phyloP scores from a whole-genome alignment of 768 basidiomycete species.

The Trametes villosa region DNA sequence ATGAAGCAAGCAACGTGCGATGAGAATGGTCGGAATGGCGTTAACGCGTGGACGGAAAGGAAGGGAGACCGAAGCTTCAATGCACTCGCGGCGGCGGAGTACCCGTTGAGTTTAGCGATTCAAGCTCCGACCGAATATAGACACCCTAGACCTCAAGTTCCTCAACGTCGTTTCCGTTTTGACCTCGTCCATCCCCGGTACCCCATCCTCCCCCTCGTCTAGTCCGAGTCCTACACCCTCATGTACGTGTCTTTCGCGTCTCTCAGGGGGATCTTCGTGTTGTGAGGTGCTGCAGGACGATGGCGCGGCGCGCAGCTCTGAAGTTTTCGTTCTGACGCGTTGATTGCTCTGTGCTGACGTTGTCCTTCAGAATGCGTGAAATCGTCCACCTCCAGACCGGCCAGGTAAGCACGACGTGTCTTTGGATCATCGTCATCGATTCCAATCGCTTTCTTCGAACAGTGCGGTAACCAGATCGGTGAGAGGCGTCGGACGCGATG shows the following conservation, averaged over 20 bases:
- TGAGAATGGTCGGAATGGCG: not conserved
- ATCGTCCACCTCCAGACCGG: slow-evolving; percentile 99
- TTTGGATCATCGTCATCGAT: not conserved
- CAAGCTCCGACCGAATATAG: slow-evolving; percentile 26
- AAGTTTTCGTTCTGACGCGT: slow-evolving; percentile 19
- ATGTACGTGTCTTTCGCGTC: slow-evolving; percentile 33
- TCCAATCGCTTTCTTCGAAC: slow-evolving; percentile 34
- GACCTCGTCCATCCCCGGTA: slow-evolving; percentile 32
- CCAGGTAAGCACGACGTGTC: slow-evolving; percentile 62
- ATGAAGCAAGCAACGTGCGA: not conserved
- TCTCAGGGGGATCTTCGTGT: not conserved
- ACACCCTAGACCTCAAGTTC: slow-evolving; percentile 28
- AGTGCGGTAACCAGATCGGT: slow-evolving; percentile 99
- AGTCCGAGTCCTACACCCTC: slow-evolving; percentile 29
- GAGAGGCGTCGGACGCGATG: slow-evolving; percentile 37
- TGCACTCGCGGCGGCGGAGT: slow-evolving; percentile 16
- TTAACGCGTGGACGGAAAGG: slow-evolving; percentile 3
- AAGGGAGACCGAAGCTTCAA: slow-evolving; percentile 6
- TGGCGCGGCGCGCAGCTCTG: not conserved
- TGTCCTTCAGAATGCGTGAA: slow-evolving; percentile 85
- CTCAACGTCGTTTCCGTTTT: slow-evolving; percentile 30
- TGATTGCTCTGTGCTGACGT: slow-evolving; percentile 27
- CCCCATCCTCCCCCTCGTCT: slow-evolving; percentile 29
- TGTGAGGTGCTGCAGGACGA: not conserved
- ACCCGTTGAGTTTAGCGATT: slow-evolving; percentile 26